Conservation (phyloP, 176 grass and related monocot genomes). For the Oryza coarctata region DNA sequence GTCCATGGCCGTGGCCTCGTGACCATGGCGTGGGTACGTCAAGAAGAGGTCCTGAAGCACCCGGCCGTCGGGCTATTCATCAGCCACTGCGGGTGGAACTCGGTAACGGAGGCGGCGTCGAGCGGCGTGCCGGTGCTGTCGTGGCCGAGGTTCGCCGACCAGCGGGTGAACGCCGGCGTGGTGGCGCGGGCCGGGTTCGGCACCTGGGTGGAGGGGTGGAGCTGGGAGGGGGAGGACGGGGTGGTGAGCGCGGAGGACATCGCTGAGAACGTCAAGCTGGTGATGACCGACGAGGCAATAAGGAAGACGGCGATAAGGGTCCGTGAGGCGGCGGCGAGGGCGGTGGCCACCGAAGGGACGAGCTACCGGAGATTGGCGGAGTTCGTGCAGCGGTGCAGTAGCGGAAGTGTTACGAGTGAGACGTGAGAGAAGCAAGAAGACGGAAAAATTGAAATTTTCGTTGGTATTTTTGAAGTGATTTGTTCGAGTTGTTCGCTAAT, state of each 20-base stretch:
- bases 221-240: slow-evolving; percentile 59
- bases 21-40: slow-evolving; percentile 69
- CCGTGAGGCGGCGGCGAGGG: slow-evolving; percentile 1
- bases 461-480: too few species aligned
- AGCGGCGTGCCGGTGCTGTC: slow-evolving; percentile 55
- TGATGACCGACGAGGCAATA: slow-evolving; percentile 19
- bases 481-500: too few species aligned
- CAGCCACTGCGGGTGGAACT: slow-evolving; percentile 90
- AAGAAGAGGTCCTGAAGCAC: slow-evolving; percentile 52
- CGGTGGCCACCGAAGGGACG: slow-evolving; percentile 15
- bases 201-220: slow-evolving; percentile 52
- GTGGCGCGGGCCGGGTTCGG: slow-evolving; percentile 38
- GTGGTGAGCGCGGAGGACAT: slow-evolving; percentile 38
- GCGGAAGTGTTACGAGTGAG: background rate
- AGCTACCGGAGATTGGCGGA: slow-evolving; percentile 39
- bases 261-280: slow-evolving; percentile 14
- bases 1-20: slow-evolving; percentile 44
- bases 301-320: slow-evolving; percentile 25
- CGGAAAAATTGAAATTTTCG: too few species aligned
- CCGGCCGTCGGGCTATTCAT: slow-evolving; percentile 54
- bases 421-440: background rate
- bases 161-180: slow-evolving; percentile 59
- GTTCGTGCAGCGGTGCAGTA: slow-evolving; percentile 32
- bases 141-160: slow-evolving; percentile 65
- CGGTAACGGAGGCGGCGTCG: slow-evolving; percentile 54